Base-by-base conservation (phyloP, 371 early-diverging fungal genomes). In the Mortierella sp. region DNA sequence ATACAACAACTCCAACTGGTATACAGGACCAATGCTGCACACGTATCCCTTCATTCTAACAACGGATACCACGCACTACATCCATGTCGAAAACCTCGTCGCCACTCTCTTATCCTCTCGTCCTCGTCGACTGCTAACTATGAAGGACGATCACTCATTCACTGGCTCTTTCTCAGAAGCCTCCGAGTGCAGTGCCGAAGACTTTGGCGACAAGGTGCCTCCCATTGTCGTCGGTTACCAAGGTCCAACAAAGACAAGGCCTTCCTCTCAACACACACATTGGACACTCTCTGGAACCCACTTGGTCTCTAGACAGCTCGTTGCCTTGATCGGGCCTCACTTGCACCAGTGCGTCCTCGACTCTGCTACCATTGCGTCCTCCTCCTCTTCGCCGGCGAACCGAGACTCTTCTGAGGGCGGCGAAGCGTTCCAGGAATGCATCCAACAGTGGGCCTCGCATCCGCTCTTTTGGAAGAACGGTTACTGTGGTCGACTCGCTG, bases 1-100 rank as follows among this genome's bases (percentile, higher is more conserved):
- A n/a, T 80, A 84, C 78, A 84, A 84, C 72, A 84, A 84, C 67
- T 80, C 84, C 43, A 77, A 80, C n/a, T 80, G 80, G 84, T 71
- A 75, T 69, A 78, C 81, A 13, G 84, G 84, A 40, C 84, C 84
- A 5, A 77, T 78, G 44, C 48, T 80, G 46, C 74, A 75, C 6
- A 77, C 80, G 37, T 80, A 84, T 40, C 81, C 84, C 0, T 84
- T 77, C 59, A 70, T 84, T 24, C 72, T 84, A 9, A 77, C 74
- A 28, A 80, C 78, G 6, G 84, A 84, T 43, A 80, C 84, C n/a
- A 80, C 84, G 0, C 84, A 84, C 34, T 84, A 80, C 50, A 75
- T 84, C 44, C 80, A 84, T 44, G 76, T 84, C 48, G 78, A 84
- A 40, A 84, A 84, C 50, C 61, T 84, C 40, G 84, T 75, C 31